These are phyloP conservation scores for Vitis cinerea DNA, from an alignment of 164 flowering plant species.

Conservation along the genomic window DNA sequence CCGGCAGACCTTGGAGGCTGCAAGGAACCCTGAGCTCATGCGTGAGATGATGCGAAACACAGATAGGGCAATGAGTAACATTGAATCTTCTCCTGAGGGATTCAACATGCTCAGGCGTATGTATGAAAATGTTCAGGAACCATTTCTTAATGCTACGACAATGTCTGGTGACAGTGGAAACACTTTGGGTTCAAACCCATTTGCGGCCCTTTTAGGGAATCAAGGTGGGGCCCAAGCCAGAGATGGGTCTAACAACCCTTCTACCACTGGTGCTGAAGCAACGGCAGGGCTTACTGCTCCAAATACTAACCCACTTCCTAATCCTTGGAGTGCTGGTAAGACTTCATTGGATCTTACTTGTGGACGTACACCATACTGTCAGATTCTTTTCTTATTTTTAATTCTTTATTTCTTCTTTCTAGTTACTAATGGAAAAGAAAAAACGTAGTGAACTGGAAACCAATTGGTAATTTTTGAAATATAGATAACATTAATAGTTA, in stretches of 20 bases:
- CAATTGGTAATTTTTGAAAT: background rate
- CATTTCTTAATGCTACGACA: slow-evolving; percentile 87
- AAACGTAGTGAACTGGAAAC: background rate
- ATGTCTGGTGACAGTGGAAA: slow-evolving; percentile 65
- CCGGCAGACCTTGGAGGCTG: slow-evolving; percentile 89
- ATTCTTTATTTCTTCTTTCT: background rate
- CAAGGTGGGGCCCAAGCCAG: slow-evolving; percentile 30
- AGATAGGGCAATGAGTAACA: slow-evolving; percentile 98
- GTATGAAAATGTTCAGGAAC: slow-evolving; percentile 98
- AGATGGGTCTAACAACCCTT: slow-evolving; percentile 25
- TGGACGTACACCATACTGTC: background rate
- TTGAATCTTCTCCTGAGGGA: slow-evolving; percentile 95
- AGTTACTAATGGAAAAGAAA: background rate
- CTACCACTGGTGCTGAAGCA: slow-evolving; percentile 26
- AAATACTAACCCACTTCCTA: slow-evolving; percentile 47
- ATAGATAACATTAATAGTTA: background rate
- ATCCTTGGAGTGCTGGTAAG: slow-evolving; percentile 39
- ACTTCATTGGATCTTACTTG: background rate
- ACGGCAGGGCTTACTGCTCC: slow-evolving; percentile 25
- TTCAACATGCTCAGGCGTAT: slow-evolving; percentile 96
- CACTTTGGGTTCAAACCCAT: slow-evolving; percentile 65
- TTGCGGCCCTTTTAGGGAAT: slow-evolving; percentile 69
- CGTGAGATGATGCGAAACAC: slow-evolving; percentile 99
- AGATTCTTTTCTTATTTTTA: background rate
- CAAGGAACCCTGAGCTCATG: slow-evolving; percentile 95